Conservation (phyloP, 2,329 filamentous ascomycete species). For the Emmonsiellopsis sp. region DNA sequence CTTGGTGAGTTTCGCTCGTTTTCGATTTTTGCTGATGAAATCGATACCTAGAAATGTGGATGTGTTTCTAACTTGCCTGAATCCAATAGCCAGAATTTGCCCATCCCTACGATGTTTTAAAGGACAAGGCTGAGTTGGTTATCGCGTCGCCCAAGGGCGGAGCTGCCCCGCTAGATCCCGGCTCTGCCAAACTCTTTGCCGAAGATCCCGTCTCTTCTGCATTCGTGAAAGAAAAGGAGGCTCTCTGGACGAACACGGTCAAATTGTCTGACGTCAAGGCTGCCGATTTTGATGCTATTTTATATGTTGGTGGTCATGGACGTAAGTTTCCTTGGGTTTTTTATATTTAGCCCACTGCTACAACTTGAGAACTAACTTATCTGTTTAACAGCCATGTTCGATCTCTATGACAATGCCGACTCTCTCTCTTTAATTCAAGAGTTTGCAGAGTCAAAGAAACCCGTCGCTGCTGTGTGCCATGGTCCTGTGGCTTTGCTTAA, state of each 20-base stretch:
- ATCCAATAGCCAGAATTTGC: slow-evolving; percentile 45
- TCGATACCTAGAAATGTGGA: neutral
- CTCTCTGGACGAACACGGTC: slow-evolving; percentile 55
- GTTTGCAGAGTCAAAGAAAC: slow-evolving; percentile 40
- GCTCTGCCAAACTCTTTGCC: slow-evolving; percentile 46
- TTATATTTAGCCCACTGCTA: neutral
- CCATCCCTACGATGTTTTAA: slow-evolving; percentile 53
- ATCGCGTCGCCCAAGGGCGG: slow-evolving; percentile 56
- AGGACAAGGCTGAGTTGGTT: slow-evolving; percentile 44
- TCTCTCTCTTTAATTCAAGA: slow-evolving; percentile 38
- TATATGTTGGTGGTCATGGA: slow-evolving; percentile 51
- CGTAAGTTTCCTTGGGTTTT: slow-evolving; percentile 30
- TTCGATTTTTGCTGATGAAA: neutral
- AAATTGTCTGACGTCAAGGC: slow-evolving; percentile 49
- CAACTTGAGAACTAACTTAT: neutral
- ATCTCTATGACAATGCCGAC: slow-evolving; percentile 33
- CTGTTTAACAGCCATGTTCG: slow-evolving; percentile 36
- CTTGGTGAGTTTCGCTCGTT: slow-evolving; percentile 38
- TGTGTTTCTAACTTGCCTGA: neutral
- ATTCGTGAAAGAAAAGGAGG: slow-evolving; percentile 48
- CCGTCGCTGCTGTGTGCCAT: slow-evolving; percentile 43
- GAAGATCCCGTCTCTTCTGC: slow-evolving; percentile 42
- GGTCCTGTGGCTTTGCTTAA: slow-evolving; percentile 37
- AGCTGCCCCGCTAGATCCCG: slow-evolving; percentile 51
- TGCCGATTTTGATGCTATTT: slow-evolving; percentile 54